phyloP scores from a whole-genome alignment of 2,329 filamentous ascomycete species.

The Paecilomyces sp. region DNA sequence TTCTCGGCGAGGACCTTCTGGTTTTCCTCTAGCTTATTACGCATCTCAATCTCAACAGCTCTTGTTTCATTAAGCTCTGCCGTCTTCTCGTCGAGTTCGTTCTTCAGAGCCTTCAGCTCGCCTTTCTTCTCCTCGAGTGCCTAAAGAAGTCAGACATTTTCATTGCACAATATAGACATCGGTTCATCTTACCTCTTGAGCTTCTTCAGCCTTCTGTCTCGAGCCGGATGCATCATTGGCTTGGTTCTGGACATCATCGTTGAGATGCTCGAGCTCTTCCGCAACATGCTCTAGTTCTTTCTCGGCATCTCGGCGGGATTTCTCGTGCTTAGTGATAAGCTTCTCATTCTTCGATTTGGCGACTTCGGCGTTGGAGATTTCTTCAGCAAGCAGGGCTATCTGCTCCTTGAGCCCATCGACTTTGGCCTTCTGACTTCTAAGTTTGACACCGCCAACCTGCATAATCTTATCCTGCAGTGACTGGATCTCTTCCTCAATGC shows the following conservation, averaged over 20 bases:
- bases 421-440: slow-evolving; percentile 82
- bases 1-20: slow-evolving; percentile 84
- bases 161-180: not conserved
- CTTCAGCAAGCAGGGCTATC: slow-evolving; percentile 71
- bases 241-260: slow-evolving; percentile 72
- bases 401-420: slow-evolving; percentile 85
- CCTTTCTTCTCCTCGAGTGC: slow-evolving; percentile 71
- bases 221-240: slow-evolving; percentile 67
- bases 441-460: slow-evolving; percentile 90
- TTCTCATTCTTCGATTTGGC: slow-evolving; percentile 91
- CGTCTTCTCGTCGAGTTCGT: slow-evolving; percentile 78
- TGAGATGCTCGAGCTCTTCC: slow-evolving; percentile 68
- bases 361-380: slow-evolving; percentile 79
- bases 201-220: slow-evolving; percentile 68
- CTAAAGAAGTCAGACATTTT: slow-evolving; percentile 27
- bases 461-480: slow-evolving; percentile 93
- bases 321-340: slow-evolving; percentile 77
- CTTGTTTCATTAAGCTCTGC: slow-evolving; percentile 81
- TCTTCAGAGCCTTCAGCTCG: slow-evolving; percentile 71
- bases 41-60: slow-evolving; percentile 93
- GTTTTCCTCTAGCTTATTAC: slow-evolving; percentile 94
- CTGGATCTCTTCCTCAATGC: slow-evolving; percentile 89
- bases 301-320: slow-evolving; percentile 68
- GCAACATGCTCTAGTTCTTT: slow-evolving; percentile 69
- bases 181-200: slow-evolving; percentile 52